These are phyloP conservation scores for Verticillium longisporum DNA, from an alignment of 2,329 filamentous ascomycete genomes.

Conservation along the genomic window DNA sequence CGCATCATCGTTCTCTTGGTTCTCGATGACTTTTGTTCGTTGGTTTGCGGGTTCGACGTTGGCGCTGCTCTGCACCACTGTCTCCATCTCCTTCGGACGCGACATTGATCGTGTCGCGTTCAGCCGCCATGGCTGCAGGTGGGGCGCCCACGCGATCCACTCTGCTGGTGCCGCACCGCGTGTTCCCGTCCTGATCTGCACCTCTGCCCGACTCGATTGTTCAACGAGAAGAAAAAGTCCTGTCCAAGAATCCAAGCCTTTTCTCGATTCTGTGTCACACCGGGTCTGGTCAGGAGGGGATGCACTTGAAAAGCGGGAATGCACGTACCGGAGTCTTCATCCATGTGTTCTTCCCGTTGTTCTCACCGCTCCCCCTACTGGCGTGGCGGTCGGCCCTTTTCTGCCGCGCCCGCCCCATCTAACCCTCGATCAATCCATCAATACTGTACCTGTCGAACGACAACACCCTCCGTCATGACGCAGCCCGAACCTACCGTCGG, in stretches of 20 bases:
- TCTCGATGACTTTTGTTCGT: neutral
- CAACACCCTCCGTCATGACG: conserved; percentile 41
- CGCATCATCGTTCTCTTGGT: no score
- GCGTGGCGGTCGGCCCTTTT: conserved; percentile 3
- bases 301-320: neutral
- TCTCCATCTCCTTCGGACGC: neutral
- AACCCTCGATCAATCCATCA: neutral
- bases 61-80: neutral
- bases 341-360: neutral
- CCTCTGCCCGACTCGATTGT: neutral
- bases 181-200: conserved; percentile 9
- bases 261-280: no score
- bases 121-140: neutral
- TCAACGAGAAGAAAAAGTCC: neutral
- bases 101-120: neutral
- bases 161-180: neutral
- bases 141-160: no score
- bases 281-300: no score
- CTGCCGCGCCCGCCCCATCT: conserved; percentile 6
- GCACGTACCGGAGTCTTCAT: neutral
- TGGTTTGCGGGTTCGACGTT: neutral
- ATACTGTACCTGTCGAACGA: conserved; percentile 5
- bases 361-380: neutral
- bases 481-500: conserved; percentile 48
- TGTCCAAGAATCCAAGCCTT: no score